Base-by-base conservation (phyloP, 2,329 filamentous ascomycete genomes). In the Fusarium mexicanum region DNA sequence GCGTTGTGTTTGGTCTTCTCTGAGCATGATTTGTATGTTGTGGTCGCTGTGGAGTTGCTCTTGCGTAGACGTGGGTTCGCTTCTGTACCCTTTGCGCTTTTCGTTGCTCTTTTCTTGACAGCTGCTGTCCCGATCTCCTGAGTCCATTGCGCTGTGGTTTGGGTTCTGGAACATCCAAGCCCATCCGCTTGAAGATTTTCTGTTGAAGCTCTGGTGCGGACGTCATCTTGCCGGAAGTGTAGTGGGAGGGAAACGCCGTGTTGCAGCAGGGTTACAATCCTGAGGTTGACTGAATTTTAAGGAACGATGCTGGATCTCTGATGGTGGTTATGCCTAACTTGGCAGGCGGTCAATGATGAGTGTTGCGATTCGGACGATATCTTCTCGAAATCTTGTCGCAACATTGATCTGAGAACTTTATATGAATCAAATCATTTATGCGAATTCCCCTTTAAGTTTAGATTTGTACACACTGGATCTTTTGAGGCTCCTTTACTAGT, bases 21-120 rank as follows among this genome's bases (percentile, higher is more conserved):
- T 73, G 73, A 35, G 29, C 53, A 41, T 43, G 35, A 8, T 35
- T 40, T 20, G 47, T 47, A 40, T 44, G 47, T n/a, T 58, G 55
- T 9, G 55, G 46, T 55, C 67, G 70, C 35, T 71, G 71, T 50
- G 66, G 60, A 24, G 69, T 50, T 26, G 74, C 60, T 26, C 77
- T 76, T 17, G 77, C 67, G 51, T 79, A 77, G n/a, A 80, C 76
- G 20, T 84, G 84, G 35, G 81, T 78, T 80, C 89, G 92, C 80
- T 91, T 93, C 76, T 89, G 85, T 29, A 85, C 83, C 62, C 93
- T 87, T 76, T 93, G 90, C 22, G 88, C 88, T 79, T 91, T 94
- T 64, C 93, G 88, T 67, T 89, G 87, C 61, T 93, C 91, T 83
- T 93, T 93, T 74, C 92, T 87, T 22, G 77, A 77, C 22, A 65